These are phyloP conservation scores for Medicago ruthenica DNA, from an alignment of 306 rosid genomes.

Conservation along the genomic window DNA sequence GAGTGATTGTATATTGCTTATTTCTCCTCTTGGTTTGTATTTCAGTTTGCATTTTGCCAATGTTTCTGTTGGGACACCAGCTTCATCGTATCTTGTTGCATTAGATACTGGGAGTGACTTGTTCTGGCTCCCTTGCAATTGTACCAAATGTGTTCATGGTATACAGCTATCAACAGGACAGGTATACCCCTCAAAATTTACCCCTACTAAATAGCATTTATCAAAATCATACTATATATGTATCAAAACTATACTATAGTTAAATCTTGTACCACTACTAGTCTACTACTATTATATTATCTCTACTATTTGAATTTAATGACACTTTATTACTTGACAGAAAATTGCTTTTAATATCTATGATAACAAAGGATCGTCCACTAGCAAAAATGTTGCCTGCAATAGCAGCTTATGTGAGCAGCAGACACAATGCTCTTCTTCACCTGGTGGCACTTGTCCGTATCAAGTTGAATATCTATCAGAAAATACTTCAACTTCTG, in stretches of 20 bases:
- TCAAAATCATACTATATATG: no score
- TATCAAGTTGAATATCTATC: conserved; percentile 67
- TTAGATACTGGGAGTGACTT: conserved; percentile 96
- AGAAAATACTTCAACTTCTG: conserved; percentile 68
- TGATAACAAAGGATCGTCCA: conserved; percentile 64
- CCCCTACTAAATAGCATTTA: no score
- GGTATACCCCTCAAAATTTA: neutral
- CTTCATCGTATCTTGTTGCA: conserved; percentile 75
- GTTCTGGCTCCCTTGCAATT: conserved; percentile 95
- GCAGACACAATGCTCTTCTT: conserved; percentile 58
- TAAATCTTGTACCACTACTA: no score
- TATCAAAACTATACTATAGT: no score
- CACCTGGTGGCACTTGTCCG: conserved; percentile 56
- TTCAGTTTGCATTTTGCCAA: conserved; percentile 93
- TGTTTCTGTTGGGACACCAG: conserved; percentile 88
- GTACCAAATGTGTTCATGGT: conserved; percentile 58
- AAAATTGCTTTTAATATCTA: conserved; percentile 56
- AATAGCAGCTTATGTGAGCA: conserved; percentile 63
- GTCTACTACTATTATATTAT: no score
- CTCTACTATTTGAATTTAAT: conserved; percentile 30
- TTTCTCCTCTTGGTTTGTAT: conserved; percentile 5
- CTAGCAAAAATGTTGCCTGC: conserved; percentile 70
- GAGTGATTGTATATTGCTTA: neutral
- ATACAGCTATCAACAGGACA: conserved; percentile 36
- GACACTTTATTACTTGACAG: conserved; percentile 50